phyloP scores from a whole-genome alignment of 2,329 filamentous ascomycete species.

The Exophiala viscosa region DNA sequence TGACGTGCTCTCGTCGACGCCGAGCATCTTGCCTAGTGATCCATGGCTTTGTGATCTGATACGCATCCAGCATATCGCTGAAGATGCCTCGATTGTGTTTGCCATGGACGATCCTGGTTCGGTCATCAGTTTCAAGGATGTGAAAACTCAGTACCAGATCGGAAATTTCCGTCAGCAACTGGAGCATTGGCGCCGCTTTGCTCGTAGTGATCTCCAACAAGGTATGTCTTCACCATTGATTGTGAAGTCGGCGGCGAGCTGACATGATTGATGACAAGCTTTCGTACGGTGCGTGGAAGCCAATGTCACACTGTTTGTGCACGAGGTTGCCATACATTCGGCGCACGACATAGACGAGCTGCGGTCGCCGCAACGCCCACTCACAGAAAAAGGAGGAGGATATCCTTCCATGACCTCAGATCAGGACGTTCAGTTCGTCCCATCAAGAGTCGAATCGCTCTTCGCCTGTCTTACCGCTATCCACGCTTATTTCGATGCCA shows the following conservation, averaged over 20 bases:
- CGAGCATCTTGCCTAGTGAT: constrained; percentile 54
- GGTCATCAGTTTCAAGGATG: constrained; percentile 54
- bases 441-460: constrained; percentile 63
- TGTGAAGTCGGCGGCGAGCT: not conserved
- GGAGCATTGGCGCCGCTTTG: constrained; percentile 56
- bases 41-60: constrained; percentile 55
- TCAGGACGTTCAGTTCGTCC: constrained; percentile 31
- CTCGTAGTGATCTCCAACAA: constrained; percentile 47
- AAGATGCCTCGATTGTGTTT: constrained; percentile 65
- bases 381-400: constrained; percentile 63
- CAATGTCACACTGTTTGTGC: constrained; percentile 66
- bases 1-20: constrained; percentile 53
- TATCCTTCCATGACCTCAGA: constrained; percentile 6
- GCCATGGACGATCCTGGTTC: constrained; percentile 60
- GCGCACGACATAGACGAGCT: constrained; percentile 55
- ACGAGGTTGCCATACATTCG: constrained; percentile 68
- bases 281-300: constrained; percentile 59
- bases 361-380: constrained; percentile 33
- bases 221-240: constrained; percentile 45
- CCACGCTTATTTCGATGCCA: constrained; percentile 62
- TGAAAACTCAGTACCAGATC: constrained; percentile 61
- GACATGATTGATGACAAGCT: constrained; percentile 1
- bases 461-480: constrained; percentile 64
- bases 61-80: constrained; percentile 60
- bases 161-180: constrained; percentile 63